These are phyloP conservation scores for Aspergillus persii DNA, from an alignment of 2,329 filamentous ascomycete species.

Conservation along the genomic window DNA sequence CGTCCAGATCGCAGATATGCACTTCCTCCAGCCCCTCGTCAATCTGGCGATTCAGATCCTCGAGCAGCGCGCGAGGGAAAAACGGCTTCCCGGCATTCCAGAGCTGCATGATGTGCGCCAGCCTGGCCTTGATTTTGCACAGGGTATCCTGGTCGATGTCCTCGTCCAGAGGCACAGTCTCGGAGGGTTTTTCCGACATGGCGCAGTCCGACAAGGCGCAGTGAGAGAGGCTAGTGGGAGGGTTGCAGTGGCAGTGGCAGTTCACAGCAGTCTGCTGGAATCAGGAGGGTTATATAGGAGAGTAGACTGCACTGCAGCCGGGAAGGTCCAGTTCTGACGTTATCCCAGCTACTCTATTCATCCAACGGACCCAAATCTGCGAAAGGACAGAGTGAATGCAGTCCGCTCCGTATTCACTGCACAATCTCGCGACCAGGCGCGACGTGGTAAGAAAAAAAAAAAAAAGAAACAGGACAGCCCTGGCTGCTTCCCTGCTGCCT, in stretches of 20 bases:
- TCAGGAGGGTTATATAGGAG: too few relatives aligned
- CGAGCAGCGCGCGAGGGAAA: constrained; percentile 20
- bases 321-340: too few relatives aligned
- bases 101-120: constrained; percentile 17
- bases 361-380: too few relatives aligned
- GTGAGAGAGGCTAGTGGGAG: too few relatives aligned
- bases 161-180: not conserved
- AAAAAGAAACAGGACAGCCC: not conserved
- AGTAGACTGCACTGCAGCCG: too few relatives aligned
- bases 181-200: not conserved
- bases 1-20: constrained; percentile 16
- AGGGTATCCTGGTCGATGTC: constrained; percentile 8
- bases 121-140: constrained; percentile 10
- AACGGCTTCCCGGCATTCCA: constrained; percentile 22
- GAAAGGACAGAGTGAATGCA: too few relatives aligned
- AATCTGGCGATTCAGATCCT: constrained; percentile 18
- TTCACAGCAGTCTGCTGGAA: too few relatives aligned
- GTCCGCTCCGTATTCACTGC: too few relatives aligned
- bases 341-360: too few relatives aligned
- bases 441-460: not conserved
- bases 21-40: constrained; percentile 16
- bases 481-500: not conserved
- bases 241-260: too few relatives aligned
- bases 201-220: too few relatives aligned
- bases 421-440: too few relatives aligned